Base-by-base conservation (phyloP, 768 basidiomycete genomes). In the Paxillus involutus region DNA sequence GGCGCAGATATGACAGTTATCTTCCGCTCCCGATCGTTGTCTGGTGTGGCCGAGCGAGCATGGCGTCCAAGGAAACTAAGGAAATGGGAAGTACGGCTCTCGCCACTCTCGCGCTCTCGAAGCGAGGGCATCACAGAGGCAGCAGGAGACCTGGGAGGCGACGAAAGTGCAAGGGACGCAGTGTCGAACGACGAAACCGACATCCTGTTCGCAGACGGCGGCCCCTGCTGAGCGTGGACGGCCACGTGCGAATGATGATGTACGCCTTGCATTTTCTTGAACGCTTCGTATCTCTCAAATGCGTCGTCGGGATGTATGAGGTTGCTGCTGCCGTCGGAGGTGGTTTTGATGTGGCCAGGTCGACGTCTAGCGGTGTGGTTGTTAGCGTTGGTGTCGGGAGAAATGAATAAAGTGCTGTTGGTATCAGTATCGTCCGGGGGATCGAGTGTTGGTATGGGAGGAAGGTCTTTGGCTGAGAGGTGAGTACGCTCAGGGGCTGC, bases 281-380 rank as follows among this genome's bases (percentile, higher is more conserved):
- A 94, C n/a, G 85, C 77, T 66, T 95, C 91, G 64, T 96, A 97
- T 36, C 92, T 80, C 52, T 91, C 90, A 68, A 88, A 96, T 0
- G 94, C 94, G 67, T 96, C 93, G 61, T 93, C 88, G 36, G 89
- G 72, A 6, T 70, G 75, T 4, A 56, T 3, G 29, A 8, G 37
- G 47, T 14, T 12, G 33, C 59, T 33, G 9, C 57, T 50, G 35
- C 55, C 55, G 3, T 68, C 61, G 29, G 63, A 63, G 41, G 36
- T 16, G 33, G 32, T 35, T 46, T 50, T 59, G 39, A 48, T 9
- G 9, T 56, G 63, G 14, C 40, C 49, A 24, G 7, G 51, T 49
- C 30, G 14, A 16, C n/a, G 6, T 24, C 11, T 44, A 1, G 36
- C 46, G 3, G 32, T 16, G 32, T 37, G 39, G 21, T 37, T 46